These are phyloP conservation scores for Wickerhamiella hasegawae DNA, from an alignment of 805 yeast species.

Conservation along the genomic window DNA sequence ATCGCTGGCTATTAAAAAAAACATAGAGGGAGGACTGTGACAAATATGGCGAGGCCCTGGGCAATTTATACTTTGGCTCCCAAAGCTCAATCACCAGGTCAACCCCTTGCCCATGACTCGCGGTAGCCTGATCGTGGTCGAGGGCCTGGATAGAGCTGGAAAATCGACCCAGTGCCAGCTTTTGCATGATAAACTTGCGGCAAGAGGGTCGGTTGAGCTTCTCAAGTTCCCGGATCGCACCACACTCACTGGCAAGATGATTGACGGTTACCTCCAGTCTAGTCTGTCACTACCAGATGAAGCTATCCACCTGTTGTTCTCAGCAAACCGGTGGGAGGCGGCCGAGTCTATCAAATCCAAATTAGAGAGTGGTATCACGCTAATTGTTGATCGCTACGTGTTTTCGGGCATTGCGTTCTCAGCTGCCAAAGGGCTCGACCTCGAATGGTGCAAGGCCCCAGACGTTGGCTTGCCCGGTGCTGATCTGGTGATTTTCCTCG, in stretches of 20 bases:
- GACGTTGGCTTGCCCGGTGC: slow-evolving; percentile 80
- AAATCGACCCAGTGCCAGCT: slow-evolving; percentile 65
- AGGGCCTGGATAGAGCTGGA: slow-evolving; percentile 92
- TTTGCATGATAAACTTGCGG: slow-evolving; percentile 21
- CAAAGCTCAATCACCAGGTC: background rate
- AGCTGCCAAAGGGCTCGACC: slow-evolving; percentile 60
- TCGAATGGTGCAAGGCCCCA: slow-evolving; percentile 66
- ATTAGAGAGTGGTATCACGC: slow-evolving; percentile 36
- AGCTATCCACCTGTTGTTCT: slow-evolving; percentile 71
- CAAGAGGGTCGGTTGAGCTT: slow-evolving; percentile 26
- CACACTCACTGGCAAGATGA: slow-evolving; percentile 65
- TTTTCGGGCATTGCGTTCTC: slow-evolving; percentile 92
- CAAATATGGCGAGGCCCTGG: too few relatives aligned
- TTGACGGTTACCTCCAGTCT: slow-evolving; percentile 48
- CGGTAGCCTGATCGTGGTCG: slow-evolving; percentile 67
- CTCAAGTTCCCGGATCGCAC: slow-evolving; percentile 80
- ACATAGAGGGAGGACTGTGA: slow-evolving; percentile 1
- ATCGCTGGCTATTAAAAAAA: slow-evolving; percentile 9
- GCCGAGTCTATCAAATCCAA: slow-evolving; percentile 29
- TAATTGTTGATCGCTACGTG: slow-evolving; percentile 74
- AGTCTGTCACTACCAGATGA: slow-evolving; percentile 47
- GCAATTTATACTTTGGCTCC: background rate
- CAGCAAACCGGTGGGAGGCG: slow-evolving; percentile 91
- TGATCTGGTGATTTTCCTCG: slow-evolving; percentile 65
- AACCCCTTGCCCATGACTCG: slow-evolving; percentile 23